Conservation (phyloP, 495 filamentous ascomycete species). For the Collariella sp. region DNA sequence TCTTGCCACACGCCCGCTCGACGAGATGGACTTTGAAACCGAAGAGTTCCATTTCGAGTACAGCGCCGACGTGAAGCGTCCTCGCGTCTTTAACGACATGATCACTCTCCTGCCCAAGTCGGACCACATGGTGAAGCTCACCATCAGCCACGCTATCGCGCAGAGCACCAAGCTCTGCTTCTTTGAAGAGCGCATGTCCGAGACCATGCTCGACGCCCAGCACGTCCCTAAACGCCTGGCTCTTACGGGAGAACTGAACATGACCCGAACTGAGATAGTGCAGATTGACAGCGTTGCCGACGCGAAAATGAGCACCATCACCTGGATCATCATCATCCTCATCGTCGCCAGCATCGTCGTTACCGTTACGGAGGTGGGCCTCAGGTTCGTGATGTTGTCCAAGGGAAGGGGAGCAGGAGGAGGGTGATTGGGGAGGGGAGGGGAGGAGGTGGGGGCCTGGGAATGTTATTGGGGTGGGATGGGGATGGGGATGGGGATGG, state of each 20-base stretch:
- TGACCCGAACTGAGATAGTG: constrained; percentile 88
- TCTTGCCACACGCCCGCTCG: constrained; percentile 60
- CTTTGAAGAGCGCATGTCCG: constrained; percentile 94
- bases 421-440: constrained; percentile 9
- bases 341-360: constrained; percentile 87
- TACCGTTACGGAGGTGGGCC: constrained; percentile 78
- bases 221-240: constrained; percentile 83
- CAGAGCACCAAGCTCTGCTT: constrained; percentile 95
- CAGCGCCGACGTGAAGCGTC: constrained; percentile 69
- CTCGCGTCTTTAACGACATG: constrained; percentile 97
- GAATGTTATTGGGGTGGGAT: constrained; percentile 6
- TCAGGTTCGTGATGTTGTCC: constrained; percentile 73
- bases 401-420: constrained; percentile 26
- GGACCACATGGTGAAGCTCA: constrained; percentile 98
- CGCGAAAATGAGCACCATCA: constrained; percentile 85
- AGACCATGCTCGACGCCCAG: constrained; percentile 88
- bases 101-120: constrained; percentile 81
- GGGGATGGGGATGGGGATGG: background rate
- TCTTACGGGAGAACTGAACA: constrained; percentile 79
- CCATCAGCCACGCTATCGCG: constrained; percentile 93
- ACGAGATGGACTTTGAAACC: constrained; percentile 87
- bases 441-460: background rate
- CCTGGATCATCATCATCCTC: constrained; percentile 95
- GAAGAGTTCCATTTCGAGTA: constrained; percentile 99
- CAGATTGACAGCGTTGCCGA: constrained; percentile 89